Evolutionary conservation across 371 early-diverging fungal genomes (phyloP).

Genomic region (Basidiobolus meristosporus): DNA sequence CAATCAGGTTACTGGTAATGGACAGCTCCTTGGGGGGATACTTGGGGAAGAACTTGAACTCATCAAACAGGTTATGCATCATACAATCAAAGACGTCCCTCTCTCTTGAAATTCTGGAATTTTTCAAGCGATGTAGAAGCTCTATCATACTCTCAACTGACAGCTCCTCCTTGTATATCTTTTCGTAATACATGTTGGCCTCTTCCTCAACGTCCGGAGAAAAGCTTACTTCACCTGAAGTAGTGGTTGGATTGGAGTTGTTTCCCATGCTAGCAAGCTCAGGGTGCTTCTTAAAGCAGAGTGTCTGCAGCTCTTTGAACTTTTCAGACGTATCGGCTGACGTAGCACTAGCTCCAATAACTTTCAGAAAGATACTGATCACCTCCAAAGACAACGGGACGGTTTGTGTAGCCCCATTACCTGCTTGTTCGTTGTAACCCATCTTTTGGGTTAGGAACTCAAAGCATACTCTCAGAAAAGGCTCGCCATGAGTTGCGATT

Average conservation of each 20-base stretch:
- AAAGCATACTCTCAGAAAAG: conserved; percentile 49
- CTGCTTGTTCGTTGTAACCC: conserved; percentile 12
- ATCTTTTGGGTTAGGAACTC: conserved; percentile 61
- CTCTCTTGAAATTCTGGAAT: conserved; percentile 41
- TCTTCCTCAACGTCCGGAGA: conserved; percentile 54
- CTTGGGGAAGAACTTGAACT: conserved; percentile 79
- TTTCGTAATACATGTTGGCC: conserved; percentile 54
- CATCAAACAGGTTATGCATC: conserved; percentile 79
- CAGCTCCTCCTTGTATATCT: conserved; percentile 56
- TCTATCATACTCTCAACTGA: conserved; percentile 55
- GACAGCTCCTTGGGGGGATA: conserved; percentile 87
- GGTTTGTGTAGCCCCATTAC: conserved; percentile 18
- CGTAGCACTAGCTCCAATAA: conserved; percentile 33
- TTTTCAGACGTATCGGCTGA: conserved; percentile 32
- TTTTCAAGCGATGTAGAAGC: conserved; percentile 40
- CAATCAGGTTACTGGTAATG: conserved; percentile 76
- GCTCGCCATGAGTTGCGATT: conserved; percentile 35
- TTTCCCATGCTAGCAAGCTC: conserved; percentile 20
- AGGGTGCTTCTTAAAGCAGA: conserved; percentile 37
- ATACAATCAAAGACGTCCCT: conserved; percentile 64
- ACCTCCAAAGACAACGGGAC: conserved; percentile 48
- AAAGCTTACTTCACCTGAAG: conserved; percentile 11
- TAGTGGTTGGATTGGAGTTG: conserved; percentile 7
- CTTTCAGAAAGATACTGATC: conserved; percentile 41
- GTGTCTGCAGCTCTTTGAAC: conserved; percentile 33